Conservation (phyloP, 2,329 filamentous ascomycete genomes). For the Colletotrichum costaricense region DNA sequence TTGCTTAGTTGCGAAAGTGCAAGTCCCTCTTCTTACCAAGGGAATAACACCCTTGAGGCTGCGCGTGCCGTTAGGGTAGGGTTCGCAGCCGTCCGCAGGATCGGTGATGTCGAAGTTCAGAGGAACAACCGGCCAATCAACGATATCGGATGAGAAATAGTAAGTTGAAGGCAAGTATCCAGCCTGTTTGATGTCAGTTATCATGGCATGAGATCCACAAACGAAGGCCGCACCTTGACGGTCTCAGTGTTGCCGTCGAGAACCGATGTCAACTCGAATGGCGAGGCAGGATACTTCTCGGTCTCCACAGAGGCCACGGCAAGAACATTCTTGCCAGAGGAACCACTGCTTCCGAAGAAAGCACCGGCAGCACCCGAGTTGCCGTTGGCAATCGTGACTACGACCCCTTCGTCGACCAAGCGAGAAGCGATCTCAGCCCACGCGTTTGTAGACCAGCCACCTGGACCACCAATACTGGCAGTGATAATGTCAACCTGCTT, state of each 20-base stretch:
- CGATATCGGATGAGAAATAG: constrained; percentile 47
- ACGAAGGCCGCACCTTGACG: constrained; percentile 2
- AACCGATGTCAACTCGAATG: constrained; percentile 45
- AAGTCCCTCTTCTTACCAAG: constrained; percentile 47
- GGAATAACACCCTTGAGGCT: constrained; percentile 40
- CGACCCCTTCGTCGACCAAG: constrained; percentile 57
- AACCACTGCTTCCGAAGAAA: constrained; percentile 56
- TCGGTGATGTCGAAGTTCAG: constrained; percentile 42
- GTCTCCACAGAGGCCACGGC: constrained; percentile 55
- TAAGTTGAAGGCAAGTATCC: constrained; percentile 49
- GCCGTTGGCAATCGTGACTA: constrained; percentile 62
- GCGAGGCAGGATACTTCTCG: constrained; percentile 41
- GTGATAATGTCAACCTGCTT: constrained; percentile 52
- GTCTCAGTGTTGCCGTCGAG: constrained; percentile 37
- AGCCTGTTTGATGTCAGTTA: constrained; percentile 39
- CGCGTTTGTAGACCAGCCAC: constrained; percentile 50
- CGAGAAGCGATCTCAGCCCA: constrained; percentile 52
- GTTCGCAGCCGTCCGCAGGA: constrained; percentile 42
- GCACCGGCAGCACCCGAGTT: constrained; percentile 61
- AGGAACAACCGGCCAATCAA: constrained; percentile 45
- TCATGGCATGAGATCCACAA: constrained; percentile 40
- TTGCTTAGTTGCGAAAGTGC: constrained; percentile 44
- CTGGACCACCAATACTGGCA: constrained; percentile 50
- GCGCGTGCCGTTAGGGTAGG: constrained; percentile 38
- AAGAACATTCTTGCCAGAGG: constrained; percentile 54